These are phyloP conservation scores for Penicillium subrubescens DNA, from an alignment of 495 filamentous ascomycete genomes.

Conservation along the genomic window DNA sequence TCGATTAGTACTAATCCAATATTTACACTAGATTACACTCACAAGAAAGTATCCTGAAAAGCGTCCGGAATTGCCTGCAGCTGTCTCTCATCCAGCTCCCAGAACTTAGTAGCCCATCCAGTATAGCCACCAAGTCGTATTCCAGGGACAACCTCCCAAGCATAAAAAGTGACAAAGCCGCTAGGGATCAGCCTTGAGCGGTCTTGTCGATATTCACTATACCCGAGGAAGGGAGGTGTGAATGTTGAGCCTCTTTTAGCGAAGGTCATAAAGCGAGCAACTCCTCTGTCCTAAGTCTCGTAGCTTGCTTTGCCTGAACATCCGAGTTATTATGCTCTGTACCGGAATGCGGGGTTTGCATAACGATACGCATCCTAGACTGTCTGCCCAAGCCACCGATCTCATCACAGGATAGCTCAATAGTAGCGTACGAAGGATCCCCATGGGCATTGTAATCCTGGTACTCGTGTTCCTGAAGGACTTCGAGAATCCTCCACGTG, in stretches of 20 bases:
- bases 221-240: background rate
- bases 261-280: background rate
- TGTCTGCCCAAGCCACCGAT: background rate
- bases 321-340: background rate
- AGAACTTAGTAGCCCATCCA: background rate
- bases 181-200: background rate
- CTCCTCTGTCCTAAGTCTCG: background rate
- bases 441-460: background rate
- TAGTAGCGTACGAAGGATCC: background rate
- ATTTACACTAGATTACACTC: background rate
- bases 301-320: background rate
- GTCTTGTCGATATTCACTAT: background rate
- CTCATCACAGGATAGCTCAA: background rate
- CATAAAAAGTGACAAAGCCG: background rate
- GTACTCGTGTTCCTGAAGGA: background rate
- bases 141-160: slow-evolving; percentile 2
- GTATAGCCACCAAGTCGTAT: background rate
- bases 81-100: background rate
- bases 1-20: background rate
- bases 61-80: background rate
- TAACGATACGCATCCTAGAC: background rate
- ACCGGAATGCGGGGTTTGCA: background rate
- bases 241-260: background rate
- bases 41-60: background rate
- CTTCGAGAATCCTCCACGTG: background rate